A percentile compares a stretch with the other conserved stretches of the same genome.
Evolutionary conservation across 2,329 filamentous ascomycete species (phyloP).

Genomic region (Lizonia empirigonia): DNA sequence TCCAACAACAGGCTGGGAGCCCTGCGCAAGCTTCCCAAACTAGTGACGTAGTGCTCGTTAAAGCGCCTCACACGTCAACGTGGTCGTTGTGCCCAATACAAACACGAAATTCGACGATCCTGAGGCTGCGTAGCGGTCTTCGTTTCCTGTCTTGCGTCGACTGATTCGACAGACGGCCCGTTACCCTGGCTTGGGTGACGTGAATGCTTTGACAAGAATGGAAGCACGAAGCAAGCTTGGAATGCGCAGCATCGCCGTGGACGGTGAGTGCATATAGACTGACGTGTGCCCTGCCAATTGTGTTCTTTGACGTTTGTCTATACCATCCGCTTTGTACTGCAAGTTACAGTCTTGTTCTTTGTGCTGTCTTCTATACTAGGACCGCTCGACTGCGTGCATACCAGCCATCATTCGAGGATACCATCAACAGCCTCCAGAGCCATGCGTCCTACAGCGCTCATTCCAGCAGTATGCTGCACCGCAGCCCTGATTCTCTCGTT

Average conservation of each 20-base stretch:
- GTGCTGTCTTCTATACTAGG: not conserved
- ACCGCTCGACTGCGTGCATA: not conserved
- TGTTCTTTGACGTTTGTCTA: constrained; percentile 6
- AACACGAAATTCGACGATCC: constrained; percentile 18
- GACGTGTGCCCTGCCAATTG: not conserved
- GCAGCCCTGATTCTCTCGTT: constrained; percentile 64
- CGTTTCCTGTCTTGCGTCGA: constrained; percentile 13
- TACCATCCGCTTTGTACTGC: constrained; percentile 4
- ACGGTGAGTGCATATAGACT: constrained; percentile 11
- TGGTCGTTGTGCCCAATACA: constrained; percentile 26
- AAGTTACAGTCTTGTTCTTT: not conserved
- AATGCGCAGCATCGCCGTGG: constrained; percentile 10
- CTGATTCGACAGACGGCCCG: constrained; percentile 17
- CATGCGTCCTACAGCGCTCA: constrained; percentile 56
- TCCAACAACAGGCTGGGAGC: constrained; percentile 20
- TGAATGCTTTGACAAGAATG: constrained; percentile 23
- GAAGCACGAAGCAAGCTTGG: constrained; percentile 15
- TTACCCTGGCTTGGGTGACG: constrained; percentile 33
- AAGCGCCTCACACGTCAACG: constrained; percentile 29
- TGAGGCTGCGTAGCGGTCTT: constrained; percentile 28
- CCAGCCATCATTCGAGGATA: not conserved
- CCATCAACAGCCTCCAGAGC: not conserved
- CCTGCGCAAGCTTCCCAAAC: constrained; percentile 23
- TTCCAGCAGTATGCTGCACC: constrained; percentile 59
- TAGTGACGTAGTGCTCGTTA: constrained; percentile 19